Conservation (phyloP, 345 rosid species). For the Hibiscus tridactylites region DNA sequence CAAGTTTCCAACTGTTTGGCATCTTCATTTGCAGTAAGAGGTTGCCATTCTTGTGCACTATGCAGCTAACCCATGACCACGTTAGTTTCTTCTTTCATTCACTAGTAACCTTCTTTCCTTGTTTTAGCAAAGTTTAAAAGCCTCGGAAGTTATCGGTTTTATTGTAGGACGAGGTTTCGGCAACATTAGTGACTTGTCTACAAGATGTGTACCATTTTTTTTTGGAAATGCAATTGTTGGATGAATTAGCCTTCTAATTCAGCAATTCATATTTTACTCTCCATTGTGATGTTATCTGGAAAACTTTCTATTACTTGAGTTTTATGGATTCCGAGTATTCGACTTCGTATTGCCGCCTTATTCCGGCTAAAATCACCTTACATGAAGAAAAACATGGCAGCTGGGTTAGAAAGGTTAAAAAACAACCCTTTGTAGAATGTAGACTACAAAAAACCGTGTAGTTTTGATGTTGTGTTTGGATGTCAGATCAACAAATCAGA, state of each 20-base stretch:
- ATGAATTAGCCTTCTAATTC: background rate
- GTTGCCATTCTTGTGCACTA: background rate
- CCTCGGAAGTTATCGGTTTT: background rate
- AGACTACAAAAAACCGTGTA: background rate
- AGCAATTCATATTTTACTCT: background rate
- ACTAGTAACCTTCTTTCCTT: background rate
- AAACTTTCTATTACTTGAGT: background rate
- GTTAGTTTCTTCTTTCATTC: background rate
- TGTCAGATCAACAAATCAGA: slow-evolving; percentile 13
- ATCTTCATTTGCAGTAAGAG: background rate
- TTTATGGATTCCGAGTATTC: background rate
- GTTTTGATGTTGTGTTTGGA: background rate
- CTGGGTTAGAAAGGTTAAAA: background rate
- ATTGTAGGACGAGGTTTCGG: background rate
- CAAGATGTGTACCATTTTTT: background rate
- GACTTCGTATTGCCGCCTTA: background rate
- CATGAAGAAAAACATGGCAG: too few species aligned
- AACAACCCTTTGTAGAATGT: background rate
- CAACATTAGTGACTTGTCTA: background rate
- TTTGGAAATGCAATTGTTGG: background rate
- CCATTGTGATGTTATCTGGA: background rate
- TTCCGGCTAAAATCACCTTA: background rate
- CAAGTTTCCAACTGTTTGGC: background rate
- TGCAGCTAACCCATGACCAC: background rate
- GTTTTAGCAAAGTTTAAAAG: background rate